A percentile compares a stretch with the other conserved stretches of the same genome.
Conservation (phyloP, 805 yeast species). For the Saturnispora dispora region DNA sequence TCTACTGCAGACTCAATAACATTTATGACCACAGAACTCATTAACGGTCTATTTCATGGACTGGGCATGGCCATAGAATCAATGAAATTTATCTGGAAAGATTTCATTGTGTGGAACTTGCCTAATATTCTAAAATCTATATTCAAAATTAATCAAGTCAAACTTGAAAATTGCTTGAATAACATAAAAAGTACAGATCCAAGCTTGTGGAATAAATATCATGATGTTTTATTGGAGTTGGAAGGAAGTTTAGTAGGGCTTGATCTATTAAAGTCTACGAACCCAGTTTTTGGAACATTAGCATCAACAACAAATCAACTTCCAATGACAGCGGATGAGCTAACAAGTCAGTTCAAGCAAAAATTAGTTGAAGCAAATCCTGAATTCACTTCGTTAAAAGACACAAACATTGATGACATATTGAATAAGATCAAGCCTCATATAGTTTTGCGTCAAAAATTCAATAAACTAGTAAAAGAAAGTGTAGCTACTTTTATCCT, state of each 20-base stretch:
- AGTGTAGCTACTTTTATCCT: slow-evolving; percentile 30
- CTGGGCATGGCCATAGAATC: slow-evolving; percentile 15
- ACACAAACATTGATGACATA: slow-evolving; percentile 45
- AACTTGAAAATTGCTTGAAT: slow-evolving; percentile 15
- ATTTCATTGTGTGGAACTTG: slow-evolving; percentile 21
- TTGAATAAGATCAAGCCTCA: slow-evolving; percentile 37
- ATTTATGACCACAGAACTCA: slow-evolving; percentile 23
- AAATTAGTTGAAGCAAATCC: slow-evolving; percentile 32
- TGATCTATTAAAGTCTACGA: slow-evolving; percentile 17
- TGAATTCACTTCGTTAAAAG: slow-evolving; percentile 42
- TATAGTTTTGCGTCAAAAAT: slow-evolving; percentile 34
- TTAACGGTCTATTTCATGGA: slow-evolving; percentile 23
- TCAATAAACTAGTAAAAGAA: slow-evolving; percentile 30
- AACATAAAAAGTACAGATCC: slow-evolving; percentile 18
- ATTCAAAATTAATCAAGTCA: slow-evolving; percentile 25
- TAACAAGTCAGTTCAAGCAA: slow-evolving; percentile 14
- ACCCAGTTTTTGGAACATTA: slow-evolving; percentile 5
- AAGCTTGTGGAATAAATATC: slow-evolving; percentile 9
- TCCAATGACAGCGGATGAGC: slow-evolving; percentile 9
- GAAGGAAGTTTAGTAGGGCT: slow-evolving; percentile 15
- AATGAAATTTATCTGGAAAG: slow-evolving; percentile 20
- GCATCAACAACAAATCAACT: background rate
- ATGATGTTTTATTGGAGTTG: slow-evolving; percentile 13
- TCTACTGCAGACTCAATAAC: slow-evolving; percentile 25
- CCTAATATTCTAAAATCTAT: slow-evolving; percentile 18